These are phyloP conservation scores for Xylaria bambusicola DNA, from an alignment of 495 filamentous ascomycete species.

Conservation along the genomic window DNA sequence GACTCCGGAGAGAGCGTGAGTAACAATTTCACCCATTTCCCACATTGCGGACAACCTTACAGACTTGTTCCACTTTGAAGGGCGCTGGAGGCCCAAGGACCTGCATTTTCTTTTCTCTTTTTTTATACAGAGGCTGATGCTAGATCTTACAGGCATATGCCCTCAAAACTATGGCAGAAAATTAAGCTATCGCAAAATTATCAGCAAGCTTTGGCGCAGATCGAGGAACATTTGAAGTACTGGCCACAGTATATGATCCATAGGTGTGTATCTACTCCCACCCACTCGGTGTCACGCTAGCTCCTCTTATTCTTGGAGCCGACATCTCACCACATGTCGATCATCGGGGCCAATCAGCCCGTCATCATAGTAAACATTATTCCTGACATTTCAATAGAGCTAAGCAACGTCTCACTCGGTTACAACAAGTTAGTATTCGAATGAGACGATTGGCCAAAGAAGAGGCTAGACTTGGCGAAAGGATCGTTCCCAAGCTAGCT, in stretches of 20 bases:
- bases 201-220: conserved; percentile 78
- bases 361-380: background rate
- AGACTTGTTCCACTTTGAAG: background rate
- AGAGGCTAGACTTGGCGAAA: conserved; percentile 88
- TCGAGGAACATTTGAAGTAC: conserved; percentile 87
- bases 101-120: background rate
- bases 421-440: conserved; percentile 90
- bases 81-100: background rate
- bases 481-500: conserved; percentile 83
- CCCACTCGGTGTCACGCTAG: background rate
- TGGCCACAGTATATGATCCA: conserved; percentile 95
- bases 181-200: conserved; percentile 91
- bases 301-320: no score
- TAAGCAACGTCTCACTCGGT: conserved; percentile 90
- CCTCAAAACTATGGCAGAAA: conserved; percentile 91
- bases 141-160: conserved; percentile 73
- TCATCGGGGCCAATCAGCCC: no score
- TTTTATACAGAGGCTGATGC: conserved; percentile 8
- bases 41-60: background rate
- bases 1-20: conserved; percentile 55
- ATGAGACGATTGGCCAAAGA: conserved; percentile 82
- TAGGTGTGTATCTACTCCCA: conserved; percentile 53
- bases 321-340: no score
- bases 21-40: background rate
- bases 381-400: conserved; percentile 36